Evolutionary conservation across 805 yeast species (phyloP).

Genomic region (Candida broadrunensis): DNA sequence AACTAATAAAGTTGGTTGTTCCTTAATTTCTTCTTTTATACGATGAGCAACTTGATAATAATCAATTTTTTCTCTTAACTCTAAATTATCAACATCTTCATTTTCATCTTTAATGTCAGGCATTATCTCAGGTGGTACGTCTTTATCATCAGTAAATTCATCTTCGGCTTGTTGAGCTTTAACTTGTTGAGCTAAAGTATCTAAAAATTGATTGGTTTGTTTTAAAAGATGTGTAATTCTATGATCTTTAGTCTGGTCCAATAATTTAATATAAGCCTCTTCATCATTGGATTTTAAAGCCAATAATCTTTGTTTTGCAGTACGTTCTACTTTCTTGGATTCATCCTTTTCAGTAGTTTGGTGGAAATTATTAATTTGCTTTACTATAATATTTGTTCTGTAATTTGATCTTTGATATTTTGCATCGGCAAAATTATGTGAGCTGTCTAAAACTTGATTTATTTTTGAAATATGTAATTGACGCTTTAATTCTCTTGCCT

Average conservation of each 20-base stretch:
- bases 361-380: conserved; percentile 47
- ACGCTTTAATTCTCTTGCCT: conserved; percentile 47
- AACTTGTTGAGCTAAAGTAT: conserved; percentile 75
- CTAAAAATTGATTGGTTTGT: conserved; percentile 77
- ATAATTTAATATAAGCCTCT: conserved; percentile 78
- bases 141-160: conserved; percentile 13
- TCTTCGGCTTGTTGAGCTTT: conserved; percentile 66
- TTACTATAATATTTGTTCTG: conserved; percentile 22
- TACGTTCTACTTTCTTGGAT: conserved; percentile 68
- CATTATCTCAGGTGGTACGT: conserved; percentile 32
- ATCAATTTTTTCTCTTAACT: conserved; percentile 63
- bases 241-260: conserved; percentile 84
- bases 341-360: conserved; percentile 68
- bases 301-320: conserved; percentile 84
- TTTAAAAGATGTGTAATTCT: conserved; percentile 79
- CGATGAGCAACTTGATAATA: conserved; percentile 82
- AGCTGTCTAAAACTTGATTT: conserved; percentile 24
- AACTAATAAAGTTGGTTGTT: conserved; percentile 66
- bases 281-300: conserved; percentile 86
- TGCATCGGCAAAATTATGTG: conserved; percentile 18
- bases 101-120: conserved; percentile 13
- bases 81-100: conserved; percentile 41
- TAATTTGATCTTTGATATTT: conserved; percentile 20
- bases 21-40: conserved; percentile 60
- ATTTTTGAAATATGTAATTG: conserved; percentile 51